Evolutionary conservation across 805 yeast species (phyloP), one percentile per base, ranked within the genome.

Genomic region (Saturnispora sekii): DNA sequence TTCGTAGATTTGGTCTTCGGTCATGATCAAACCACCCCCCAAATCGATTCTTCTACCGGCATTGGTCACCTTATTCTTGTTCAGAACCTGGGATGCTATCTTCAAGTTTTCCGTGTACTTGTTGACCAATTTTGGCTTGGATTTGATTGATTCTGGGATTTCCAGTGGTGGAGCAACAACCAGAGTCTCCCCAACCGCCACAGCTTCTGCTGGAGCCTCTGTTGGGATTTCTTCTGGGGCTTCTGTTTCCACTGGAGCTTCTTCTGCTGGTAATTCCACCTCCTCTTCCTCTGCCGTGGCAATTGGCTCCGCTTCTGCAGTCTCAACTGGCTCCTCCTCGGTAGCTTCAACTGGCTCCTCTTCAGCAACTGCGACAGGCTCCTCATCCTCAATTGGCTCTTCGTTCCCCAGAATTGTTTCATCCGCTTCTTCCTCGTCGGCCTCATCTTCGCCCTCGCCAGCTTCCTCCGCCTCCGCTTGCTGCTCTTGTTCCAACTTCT

Each of bases 1-100:
- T 41, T 67, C 80, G 52, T 73, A 64, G 49, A 76, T 68, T 57
- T 75, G 77, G 44, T 69, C 70, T 52, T 76, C 77, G 38, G 80
- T 70, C 65, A 76, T 64, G 39, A 57, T 64, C 57, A 75, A 65
- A 15, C 80, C 80, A 38, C 73, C 69, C 45, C 81, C 81, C 49
- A 76, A 62, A 51, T 73, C 71, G 50, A 75, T 59, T 18, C 68
- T 58, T 58, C 72, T 66, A 50, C 71, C 68, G 2, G 76, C 74
- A 53, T 73, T 76, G 46, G 69, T 73, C 48, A 74, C 62, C 33
- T 56, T 54, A 36, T 58, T 61, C 32, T 67, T 67, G 36, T 70
- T 60, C 53, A 70, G 62, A 8, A 78, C 68, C 41, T 66, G 67
- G 43, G 62, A 57, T n/a, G 78, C 77, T 21, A 73, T 64, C 3